Conservation (phyloP, 78 protist species). For the Tieghemostelium lacteum region DNA sequence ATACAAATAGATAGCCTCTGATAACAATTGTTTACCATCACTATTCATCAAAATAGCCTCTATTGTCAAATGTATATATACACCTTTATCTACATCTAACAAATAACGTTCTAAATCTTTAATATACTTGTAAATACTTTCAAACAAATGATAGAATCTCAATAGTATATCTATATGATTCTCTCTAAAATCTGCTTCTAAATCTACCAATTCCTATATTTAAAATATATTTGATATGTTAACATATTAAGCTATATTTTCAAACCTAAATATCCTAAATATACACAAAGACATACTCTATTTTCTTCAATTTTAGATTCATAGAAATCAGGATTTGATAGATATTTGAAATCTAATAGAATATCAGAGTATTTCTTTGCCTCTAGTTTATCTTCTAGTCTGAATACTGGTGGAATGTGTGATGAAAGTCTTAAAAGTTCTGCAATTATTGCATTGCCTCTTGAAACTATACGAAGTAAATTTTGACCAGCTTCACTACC, state of each 20-base stretch:
- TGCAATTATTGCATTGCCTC: conserved; percentile 88
- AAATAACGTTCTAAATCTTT: conserved; percentile 80
- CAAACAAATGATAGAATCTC: conserved; percentile 95
- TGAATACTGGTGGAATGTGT: conserved; percentile 69
- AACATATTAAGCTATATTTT: background rate
- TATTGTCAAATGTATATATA: conserved; percentile 91
- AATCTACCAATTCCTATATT: conserved; percentile 86
- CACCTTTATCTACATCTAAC: conserved; percentile 91
- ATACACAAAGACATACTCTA: conserved; percentile 23
- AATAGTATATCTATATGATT: conserved; percentile 88
- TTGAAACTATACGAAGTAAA: conserved; percentile 64
- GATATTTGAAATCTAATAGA: conserved; percentile 92
- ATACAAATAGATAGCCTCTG: conserved; percentile 93
- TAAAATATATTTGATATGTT: background rate
- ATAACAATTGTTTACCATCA: conserved; percentile 97
- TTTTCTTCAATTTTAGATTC: conserved; percentile 88
- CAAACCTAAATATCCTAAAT: background rate
- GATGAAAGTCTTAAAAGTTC: conserved; percentile 73
- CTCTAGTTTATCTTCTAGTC: conserved; percentile 62
- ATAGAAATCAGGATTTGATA: conserved; percentile 78
- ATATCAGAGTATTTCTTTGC: conserved; percentile 71
- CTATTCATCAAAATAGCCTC: conserved; percentile 91
- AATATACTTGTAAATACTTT: conserved; percentile 91
- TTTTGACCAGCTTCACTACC: conserved; percentile 83
- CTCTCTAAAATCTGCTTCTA: conserved; percentile 93